Evolutionary conservation across 768 basidiomycete species (phyloP).

Genomic region (Leccinum truebloodii): DNA sequence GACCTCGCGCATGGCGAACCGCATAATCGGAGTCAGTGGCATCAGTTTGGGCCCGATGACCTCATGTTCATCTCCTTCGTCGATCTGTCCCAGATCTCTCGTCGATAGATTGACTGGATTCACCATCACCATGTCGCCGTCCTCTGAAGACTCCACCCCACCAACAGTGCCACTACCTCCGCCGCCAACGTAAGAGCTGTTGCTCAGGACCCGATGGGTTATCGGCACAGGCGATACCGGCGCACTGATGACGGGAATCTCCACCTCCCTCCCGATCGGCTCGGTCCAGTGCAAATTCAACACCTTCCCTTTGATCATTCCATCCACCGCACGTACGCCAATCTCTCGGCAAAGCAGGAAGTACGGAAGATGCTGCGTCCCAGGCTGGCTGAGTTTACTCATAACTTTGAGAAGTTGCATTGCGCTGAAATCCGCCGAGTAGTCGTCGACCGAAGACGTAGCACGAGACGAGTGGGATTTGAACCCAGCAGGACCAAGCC

Average conservation of each 20-base stretch:
- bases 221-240: constrained; percentile 30
- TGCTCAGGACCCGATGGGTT: constrained; percentile 30
- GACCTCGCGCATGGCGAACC: constrained; percentile 82
- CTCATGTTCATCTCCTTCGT: constrained; percentile 56
- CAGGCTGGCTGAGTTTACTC: constrained; percentile 69
- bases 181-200: constrained; percentile 28
- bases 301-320: constrained; percentile 78
- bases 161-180: constrained; percentile 45
- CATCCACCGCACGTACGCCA: constrained; percentile 82
- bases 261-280: constrained; percentile 56
- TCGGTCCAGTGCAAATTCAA: constrained; percentile 80
- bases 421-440: constrained; percentile 70
- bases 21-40: constrained; percentile 79
- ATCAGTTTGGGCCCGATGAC: constrained; percentile 72
- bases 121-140: constrained; percentile 53
- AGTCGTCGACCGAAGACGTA: constrained; percentile 41
- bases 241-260: constrained; percentile 30
- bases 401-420: constrained; percentile 81
- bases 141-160: constrained; percentile 36
- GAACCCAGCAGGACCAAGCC: constrained; percentile 62
- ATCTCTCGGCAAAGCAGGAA: constrained; percentile 81
- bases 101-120: constrained; percentile 37
- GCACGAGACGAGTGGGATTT: constrained; percentile 47
- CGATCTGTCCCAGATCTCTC: constrained; percentile 45
- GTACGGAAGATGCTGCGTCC: constrained; percentile 68